A percentile compares a stretch with the other conserved stretches of the same genome.
Conservation (phyloP, 768 basidiomycete species). For the Pholiota microspora region DNA sequence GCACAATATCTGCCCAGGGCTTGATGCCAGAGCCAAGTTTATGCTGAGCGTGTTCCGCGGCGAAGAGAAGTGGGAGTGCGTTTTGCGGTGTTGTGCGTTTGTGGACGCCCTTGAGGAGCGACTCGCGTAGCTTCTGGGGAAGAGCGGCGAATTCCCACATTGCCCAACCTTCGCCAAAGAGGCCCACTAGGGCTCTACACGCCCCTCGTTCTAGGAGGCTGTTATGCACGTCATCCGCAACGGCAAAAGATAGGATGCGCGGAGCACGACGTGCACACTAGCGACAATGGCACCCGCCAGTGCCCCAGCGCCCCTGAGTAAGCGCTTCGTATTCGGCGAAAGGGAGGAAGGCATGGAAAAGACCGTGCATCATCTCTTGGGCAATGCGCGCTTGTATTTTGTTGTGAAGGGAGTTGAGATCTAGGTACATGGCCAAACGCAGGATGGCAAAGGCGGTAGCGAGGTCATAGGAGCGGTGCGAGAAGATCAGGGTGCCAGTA, state of each 20-base stretch:
- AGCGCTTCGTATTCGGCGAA: slow-evolving; percentile 78
- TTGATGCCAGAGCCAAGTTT: too few relatives aligned
- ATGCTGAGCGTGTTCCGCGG: too few relatives aligned
- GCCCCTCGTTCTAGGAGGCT: slow-evolving; percentile 68
- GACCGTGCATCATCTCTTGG: slow-evolving; percentile 87
- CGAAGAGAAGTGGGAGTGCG: too few relatives aligned
- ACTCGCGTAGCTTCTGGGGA: slow-evolving; percentile 63
- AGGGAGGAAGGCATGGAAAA: slow-evolving; percentile 80
- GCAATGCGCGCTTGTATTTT: slow-evolving; percentile 84
- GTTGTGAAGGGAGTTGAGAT: slow-evolving; percentile 65
- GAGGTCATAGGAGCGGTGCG: too few relatives aligned
- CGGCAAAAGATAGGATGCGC: too few relatives aligned
- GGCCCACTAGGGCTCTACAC: slow-evolving; percentile 71
- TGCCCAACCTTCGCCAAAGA: too few relatives aligned
- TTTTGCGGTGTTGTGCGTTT: too few relatives aligned
- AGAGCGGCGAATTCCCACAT: too few relatives aligned
- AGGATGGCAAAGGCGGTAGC: slow-evolving; percentile 90
- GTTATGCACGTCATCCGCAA: too few relatives aligned
- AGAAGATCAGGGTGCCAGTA: too few relatives aligned
- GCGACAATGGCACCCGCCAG: slow-evolving; percentile 79
- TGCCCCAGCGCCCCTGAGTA: slow-evolving; percentile 77
- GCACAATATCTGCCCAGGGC: too few relatives aligned
- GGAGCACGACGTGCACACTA: slow-evolving; percentile 82
- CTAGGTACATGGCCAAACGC: slow-evolving; percentile 78
- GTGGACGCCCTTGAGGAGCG: slow-evolving; percentile 69